phyloP scores from a whole-genome alignment of 2,329 filamentous ascomycete genomes.

The Fusarium coicis region DNA sequence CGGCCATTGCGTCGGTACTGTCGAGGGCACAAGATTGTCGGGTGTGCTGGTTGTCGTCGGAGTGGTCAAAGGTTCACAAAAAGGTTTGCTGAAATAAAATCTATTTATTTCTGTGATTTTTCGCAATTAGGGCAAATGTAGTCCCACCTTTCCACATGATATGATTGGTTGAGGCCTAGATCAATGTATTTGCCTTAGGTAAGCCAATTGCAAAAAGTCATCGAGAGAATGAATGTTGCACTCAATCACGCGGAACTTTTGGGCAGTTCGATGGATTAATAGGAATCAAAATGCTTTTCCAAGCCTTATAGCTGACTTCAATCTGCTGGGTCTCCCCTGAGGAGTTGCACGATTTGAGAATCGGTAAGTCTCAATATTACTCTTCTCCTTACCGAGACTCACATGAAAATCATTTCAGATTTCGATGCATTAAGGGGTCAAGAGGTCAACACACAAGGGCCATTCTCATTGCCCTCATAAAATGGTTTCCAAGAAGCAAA shows the following conservation, averaged over 20 bases:
- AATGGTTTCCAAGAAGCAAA: constrained; percentile 62
- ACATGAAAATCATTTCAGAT: constrained; percentile 26
- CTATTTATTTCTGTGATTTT: constrained; percentile 5
- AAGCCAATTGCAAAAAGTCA: background rate
- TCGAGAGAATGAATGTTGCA: background rate
- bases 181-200: background rate
- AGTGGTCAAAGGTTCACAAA: constrained; percentile 34
- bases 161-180: background rate
- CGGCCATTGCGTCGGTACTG: constrained; percentile 48
- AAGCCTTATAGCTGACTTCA: background rate
- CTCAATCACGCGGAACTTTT: background rate
- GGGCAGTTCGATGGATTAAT: background rate
- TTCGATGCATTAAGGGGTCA: background rate
- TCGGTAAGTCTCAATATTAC: constrained; percentile 1
- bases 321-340: no score
- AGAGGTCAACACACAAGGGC: background rate
- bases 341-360: background rate
- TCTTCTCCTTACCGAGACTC: constrained; percentile 15
- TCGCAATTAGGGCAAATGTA: constrained; percentile 36
- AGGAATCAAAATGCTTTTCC: background rate
- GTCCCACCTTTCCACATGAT: background rate
- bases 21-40: constrained; percentile 42
- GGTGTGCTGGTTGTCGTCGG: constrained; percentile 44
- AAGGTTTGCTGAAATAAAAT: background rate
- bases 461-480: background rate